Evolutionary conservation across 208 protist species (phyloP), one percentile per base, ranked within the genome.

Genomic region (Leishmania aethiopica): DNA sequence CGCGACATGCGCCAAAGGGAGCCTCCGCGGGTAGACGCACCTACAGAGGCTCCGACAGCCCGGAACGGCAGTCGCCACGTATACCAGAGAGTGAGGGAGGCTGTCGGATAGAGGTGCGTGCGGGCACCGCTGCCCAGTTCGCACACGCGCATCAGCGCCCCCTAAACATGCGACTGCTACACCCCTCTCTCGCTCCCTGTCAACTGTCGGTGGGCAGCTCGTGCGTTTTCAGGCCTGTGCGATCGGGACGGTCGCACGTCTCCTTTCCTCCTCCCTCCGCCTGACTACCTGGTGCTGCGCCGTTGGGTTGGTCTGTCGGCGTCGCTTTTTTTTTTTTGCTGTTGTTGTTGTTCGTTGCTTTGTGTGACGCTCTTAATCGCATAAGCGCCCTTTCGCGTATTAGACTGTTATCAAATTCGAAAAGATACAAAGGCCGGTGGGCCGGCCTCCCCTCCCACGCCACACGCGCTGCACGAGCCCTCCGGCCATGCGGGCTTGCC

Each of bases 401-500:
- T 73, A 73, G 28, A 73, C 69, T 73, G 25, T 73, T 73, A 73
- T 53, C 19, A 51, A 37, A 73, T 22, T 51, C 42, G 40, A 70
- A 22, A 28, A 72, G 7, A 73, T n/a, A 32, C 22, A n/a, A 19
- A 6, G 42, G 11, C 69, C 25, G 42, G 25, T 35, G 42, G 22
- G 69, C 42, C 69, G 42, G 10, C 25, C 28, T 73, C 69, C 28
- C 42, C 69, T 53, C 22, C 69, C 35, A 28, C 45, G 69, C 69
- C 15, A 73, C 69, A 49, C 11, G 13, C 49, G 69, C 69, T 37
- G 69, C 45, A 47, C 25, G 22, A 73, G 42, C 11, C 10, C 42
- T 35, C 22, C 40, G 49, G 3, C 25, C 69, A 15, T 47, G n/a
- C n/a, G 3, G 5, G 1, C n/a, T 13, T n/a, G 10, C 28, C 32